Base-by-base conservation (phyloP, 371 early-diverging fungal species). In the Rhizomucor pusillus region DNA sequence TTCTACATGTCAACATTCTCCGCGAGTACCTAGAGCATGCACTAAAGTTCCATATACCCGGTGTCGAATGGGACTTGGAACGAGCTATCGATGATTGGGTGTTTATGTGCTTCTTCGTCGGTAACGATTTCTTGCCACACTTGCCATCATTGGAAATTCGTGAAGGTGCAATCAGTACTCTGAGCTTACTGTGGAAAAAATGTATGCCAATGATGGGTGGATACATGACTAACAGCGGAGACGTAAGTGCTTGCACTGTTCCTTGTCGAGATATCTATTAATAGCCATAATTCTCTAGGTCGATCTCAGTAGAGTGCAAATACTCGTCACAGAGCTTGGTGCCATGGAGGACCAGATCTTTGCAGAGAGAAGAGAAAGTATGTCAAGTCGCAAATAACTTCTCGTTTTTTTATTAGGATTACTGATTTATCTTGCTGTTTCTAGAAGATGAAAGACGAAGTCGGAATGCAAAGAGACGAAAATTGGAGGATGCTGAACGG, bases 71-170 rank as follows among this genome's bases (percentile, higher is more conserved):
- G 79, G 86, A 94, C 63, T 67, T 95, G 19, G 95, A 97, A 63
- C 84, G 95, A 24, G 94, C 99, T 0, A 86, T 99, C 56, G 98
- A 98, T 60, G 99, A 99, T 73, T 99, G 97, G 97, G 91, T 99
- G 18, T 97, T 99, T 59, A 67, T 99, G 65, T 97, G 96, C 66
- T 99, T 99, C 81, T 96, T 99, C 79, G 97, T 98, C 23, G 99
- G 99, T 56, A 99, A 99, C 74, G 99, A 99, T 79, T 99, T 99
- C 78, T 75, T 99, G 59, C 99, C 99, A 4, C 98, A 98, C 68
- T 67, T 99, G 48, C 99, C 99, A 0, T 95, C 94, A 14, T 80
- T 99, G 48, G 98, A 99, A 63, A 98, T 99, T 43, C 84, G 93
- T 36, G 98, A 99, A 71, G 93, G 95, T 36, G 99, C 99, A 12